Evolutionary conservation across 768 basidiomycete genomes (phyloP), one percentile per base, ranked within the genome.

Genomic region (Tubosaeta sp.): DNA sequence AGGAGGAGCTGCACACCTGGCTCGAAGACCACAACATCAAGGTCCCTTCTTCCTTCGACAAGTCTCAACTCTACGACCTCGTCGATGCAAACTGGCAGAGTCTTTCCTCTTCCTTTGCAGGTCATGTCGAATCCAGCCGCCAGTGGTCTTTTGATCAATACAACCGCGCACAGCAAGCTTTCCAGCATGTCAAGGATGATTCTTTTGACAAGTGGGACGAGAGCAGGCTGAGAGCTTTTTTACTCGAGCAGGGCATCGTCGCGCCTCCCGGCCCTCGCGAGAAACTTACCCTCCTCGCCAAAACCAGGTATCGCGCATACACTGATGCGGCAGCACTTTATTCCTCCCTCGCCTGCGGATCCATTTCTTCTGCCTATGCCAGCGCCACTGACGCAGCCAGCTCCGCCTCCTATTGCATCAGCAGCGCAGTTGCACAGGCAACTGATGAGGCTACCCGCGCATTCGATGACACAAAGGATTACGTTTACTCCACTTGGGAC

Each of bases 401-500:
- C 29, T 71, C 75, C 45, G 69, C 74, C 4, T 71, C 72, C 14
- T 64, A 71, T 56, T 73, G 70, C 35, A 59, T 71, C 14, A 71
- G 74, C 9, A 77, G 69, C 44, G 48, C 75, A 2, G 73, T 70
- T 13, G 72, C 80, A 0, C 77, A 81, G 52, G 81, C 83, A 3
- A 80, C 83, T 1, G 69, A 76, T 14, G 75, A 77, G 2, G 79
- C 73, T 10, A 68, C 66, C 8, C 71, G 73, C 21, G 71, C 70
- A 24, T 65, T 91, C 19, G 87, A 94, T 54, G 81, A 87, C 52
- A 67, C 83, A 27, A 90, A 84, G 65, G 94, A 97, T 66, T 94
- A 93, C 59, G 71, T 94, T 16, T 95, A 88, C 67, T 91, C 88
- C 0, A 81, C 87, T 0, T 96, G 95, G 95, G 84, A 87, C 49